Percentiles rank a stretch among this genome's conserved stretches.
phyloP scores from a whole-genome alignment of 345 rosid species.

The Acer saccharum region DNA sequence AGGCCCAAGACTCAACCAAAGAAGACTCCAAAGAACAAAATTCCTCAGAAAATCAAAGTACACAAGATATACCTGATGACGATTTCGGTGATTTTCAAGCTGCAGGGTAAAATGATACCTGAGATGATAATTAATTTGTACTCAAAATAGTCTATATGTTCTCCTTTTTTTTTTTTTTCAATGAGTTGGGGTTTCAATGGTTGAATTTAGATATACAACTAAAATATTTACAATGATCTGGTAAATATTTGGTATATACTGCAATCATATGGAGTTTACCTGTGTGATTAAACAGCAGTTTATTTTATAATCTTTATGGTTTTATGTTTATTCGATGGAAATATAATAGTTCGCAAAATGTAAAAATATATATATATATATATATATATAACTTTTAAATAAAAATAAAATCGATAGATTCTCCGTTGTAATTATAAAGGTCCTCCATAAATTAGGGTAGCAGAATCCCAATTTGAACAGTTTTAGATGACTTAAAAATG shows the following conservation, averaged over 20 bases:
- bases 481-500: background rate
- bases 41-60: conserved; percentile 29
- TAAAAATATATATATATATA: too few species aligned
- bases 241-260: conserved; percentile 17
- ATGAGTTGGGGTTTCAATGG: conserved; percentile 8
- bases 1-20: conserved; percentile 23
- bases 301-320: too few species aligned
- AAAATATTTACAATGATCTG: background rate
- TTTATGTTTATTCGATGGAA: background rate
- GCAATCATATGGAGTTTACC: background rate
- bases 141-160: background rate
- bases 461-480: background rate
- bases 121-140: background rate
- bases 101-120: conserved; percentile 47
- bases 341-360: background rate
- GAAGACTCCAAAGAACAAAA: conserved; percentile 38
- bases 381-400: background rate
- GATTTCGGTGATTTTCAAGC: conserved; percentile 99
- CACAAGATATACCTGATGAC: conserved; percentile 64
- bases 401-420: too few species aligned
- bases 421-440: too few species aligned
- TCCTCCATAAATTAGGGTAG: too few species aligned
- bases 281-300: background rate
- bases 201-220: background rate
- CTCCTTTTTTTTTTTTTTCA: background rate